Evolutionary conservation across 1,139 yeast genomes (phyloP).

Genomic region (Chernovozyma aurita): DNA sequence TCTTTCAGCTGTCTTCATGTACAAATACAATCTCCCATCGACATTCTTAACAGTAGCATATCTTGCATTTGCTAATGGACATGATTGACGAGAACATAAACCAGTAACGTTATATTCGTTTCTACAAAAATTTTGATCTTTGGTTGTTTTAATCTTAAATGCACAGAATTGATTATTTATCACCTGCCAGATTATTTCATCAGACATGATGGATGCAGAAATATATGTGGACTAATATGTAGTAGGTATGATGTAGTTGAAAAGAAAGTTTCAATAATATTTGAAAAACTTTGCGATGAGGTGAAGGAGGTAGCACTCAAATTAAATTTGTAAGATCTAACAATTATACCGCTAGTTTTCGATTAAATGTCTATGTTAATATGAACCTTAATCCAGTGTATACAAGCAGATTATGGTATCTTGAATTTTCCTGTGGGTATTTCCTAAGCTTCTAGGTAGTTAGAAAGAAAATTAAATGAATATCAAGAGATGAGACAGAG

Average conservation of each 20-base stretch:
- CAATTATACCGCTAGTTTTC: no score
- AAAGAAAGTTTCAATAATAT: not conserved
- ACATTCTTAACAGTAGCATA: conserved; percentile 91
- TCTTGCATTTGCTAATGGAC: conserved; percentile 93
- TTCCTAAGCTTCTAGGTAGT: not conserved
- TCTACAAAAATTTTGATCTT: conserved; percentile 78
- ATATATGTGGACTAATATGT: no score
- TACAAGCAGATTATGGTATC: no score
- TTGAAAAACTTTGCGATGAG: conserved; percentile 1
- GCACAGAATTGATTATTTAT: conserved; percentile 89
- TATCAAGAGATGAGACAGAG: conserved; percentile 4
- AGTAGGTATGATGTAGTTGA: conserved; percentile 1
- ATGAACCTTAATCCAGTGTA: no score
- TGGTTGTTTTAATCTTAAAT: conserved; percentile 75
- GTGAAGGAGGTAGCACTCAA: not conserved
- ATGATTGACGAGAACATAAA: conserved; percentile 84
- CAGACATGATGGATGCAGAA: conserved; percentile 28
- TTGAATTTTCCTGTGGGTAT: no score
- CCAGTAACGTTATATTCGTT: conserved; percentile 91
- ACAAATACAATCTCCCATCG: conserved; percentile 82
- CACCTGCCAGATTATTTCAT: conserved; percentile 84
- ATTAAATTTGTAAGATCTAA: not conserved
- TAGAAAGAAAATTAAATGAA: conserved; percentile 2
- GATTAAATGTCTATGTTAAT: no score
- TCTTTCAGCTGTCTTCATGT: conserved; percentile 97